These are phyloP conservation scores for Xanthoceras sorbifolium DNA, from an alignment of 345 rosid species.

Conservation along the genomic window DNA sequence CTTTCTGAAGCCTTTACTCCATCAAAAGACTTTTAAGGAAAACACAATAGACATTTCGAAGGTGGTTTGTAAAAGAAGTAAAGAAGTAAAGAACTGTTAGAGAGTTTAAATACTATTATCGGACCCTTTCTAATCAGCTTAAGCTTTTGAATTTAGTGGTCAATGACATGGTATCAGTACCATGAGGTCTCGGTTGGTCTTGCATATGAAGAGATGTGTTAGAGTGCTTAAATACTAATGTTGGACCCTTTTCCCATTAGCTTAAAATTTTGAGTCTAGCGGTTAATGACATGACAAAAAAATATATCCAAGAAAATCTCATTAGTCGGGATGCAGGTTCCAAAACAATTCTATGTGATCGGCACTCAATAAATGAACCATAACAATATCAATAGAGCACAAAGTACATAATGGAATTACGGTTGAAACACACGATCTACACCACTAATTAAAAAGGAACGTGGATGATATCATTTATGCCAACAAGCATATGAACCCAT, in stretches of 20 bases:
- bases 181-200: too few relatives aligned
- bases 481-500: not conserved
- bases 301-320: not conserved
- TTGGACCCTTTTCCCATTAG: too few relatives aligned
- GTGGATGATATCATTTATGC: not conserved
- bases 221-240: too few relatives aligned
- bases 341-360: not conserved
- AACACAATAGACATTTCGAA: not conserved
- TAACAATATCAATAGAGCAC: not conserved
- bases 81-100: too few relatives aligned
- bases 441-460: not conserved
- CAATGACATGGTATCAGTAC: too few relatives aligned
- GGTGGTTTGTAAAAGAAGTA: not conserved
- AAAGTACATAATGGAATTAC: not conserved
- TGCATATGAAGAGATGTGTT: too few relatives aligned
- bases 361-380: not conserved
- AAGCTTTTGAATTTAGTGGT: too few relatives aligned
- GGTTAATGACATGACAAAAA: too few relatives aligned
- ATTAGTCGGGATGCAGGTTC: not conserved
- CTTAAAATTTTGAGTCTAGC: too few relatives aligned
- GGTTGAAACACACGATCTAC: not conserved
- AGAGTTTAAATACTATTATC: too few relatives aligned
- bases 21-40: not conserved
- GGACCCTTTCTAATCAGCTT: too few relatives aligned
- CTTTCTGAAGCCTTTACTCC: slow-evolving; percentile 1